Evolutionary conservation across 352 stramenopile genomes (phyloP).

Genomic region (Globisporangium spiculum): DNA sequence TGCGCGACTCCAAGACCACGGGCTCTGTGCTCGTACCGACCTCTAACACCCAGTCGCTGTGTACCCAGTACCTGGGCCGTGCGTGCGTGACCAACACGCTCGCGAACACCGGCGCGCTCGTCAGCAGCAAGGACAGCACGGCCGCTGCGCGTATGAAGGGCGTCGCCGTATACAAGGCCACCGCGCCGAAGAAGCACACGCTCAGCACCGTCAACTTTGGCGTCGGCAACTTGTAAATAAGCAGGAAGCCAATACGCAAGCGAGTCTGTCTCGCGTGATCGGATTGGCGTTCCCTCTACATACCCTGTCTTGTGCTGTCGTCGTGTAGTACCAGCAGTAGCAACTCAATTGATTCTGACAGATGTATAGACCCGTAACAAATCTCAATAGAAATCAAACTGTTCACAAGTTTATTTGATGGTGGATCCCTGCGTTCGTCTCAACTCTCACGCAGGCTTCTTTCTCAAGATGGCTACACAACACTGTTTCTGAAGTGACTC

Average conservation of each 20-base stretch:
- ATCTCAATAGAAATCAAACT: background rate
- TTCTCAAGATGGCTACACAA: background rate
- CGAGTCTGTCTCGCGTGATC: background rate
- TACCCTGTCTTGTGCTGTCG: background rate
- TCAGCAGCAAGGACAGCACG: conserved; percentile 1
- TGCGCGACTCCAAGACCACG: background rate
- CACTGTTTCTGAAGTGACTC: background rate
- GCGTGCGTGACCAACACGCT: conserved; percentile 10
- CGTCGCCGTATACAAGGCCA: conserved; percentile 9
- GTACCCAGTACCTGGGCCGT: conserved; percentile 9
- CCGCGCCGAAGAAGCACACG: background rate
- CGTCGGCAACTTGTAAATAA: conserved; percentile 6
- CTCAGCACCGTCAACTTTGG: conserved; percentile 11
- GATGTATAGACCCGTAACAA: background rate
- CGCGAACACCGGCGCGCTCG: conserved; percentile 3
- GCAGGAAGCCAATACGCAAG: background rate
- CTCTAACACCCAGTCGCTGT: conserved; percentile 11
- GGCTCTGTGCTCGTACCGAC: conserved; percentile 19
- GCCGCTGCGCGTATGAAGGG: conserved; percentile 12
- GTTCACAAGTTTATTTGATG: too few relatives aligned
- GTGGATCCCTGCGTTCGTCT: too few relatives aligned
- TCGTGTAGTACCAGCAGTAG: background rate
- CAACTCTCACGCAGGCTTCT: too few relatives aligned
- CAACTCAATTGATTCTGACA: background rate
- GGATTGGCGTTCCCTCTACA: background rate